phyloP scores from a whole-genome alignment of 2,329 filamentous ascomycete species.

The Neodidymelliopsis sp. region DNA sequence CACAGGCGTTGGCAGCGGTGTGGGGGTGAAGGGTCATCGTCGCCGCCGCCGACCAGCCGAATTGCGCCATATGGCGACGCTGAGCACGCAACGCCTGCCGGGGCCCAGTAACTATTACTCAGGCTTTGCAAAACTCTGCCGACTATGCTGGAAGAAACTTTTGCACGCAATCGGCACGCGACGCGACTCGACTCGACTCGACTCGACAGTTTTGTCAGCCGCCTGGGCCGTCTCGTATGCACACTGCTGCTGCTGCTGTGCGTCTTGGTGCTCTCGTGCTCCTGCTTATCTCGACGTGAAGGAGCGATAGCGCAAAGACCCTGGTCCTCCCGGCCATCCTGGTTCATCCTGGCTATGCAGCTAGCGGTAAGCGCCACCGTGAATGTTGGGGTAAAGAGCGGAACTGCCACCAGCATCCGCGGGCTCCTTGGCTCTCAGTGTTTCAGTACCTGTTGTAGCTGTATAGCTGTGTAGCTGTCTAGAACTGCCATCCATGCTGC shows the following conservation, averaged over 20 bases:
- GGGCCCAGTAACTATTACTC: conserved; percentile 14
- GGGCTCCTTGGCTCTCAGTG: conserved; percentile 2
- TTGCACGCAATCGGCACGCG: conserved; percentile 7
- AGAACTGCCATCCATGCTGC: no score
- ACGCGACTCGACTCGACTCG: no score
- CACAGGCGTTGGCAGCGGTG: conserved; percentile 7
- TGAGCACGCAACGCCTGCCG: conserved; percentile 16
- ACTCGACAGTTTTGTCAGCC: conserved; percentile 2
- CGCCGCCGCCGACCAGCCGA: conserved; percentile 8
- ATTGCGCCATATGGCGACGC: conserved; percentile 11
- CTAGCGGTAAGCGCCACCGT: conserved; percentile 13
- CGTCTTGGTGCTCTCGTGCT: not conserved
- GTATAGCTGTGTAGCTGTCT: no score
- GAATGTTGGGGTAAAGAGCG: conserved; percentile 20
- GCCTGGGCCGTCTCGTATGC: not conserved
- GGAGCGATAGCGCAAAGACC: conserved; percentile 8
- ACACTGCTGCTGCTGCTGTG: not conserved
- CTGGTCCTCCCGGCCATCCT: no score
- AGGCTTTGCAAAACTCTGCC: conserved; percentile 11
- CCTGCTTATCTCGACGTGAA: conserved; percentile 8
- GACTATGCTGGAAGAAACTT: not conserved
- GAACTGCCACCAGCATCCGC: conserved; percentile 5
- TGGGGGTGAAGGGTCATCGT: conserved; percentile 15
- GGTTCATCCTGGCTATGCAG: conserved; percentile 6
- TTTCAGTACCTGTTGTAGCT: conserved; percentile 2